A percentile compares a stretch with the other conserved stretches of the same genome.
These are phyloP conservation scores for Aspergillus awamori DNA, from an alignment of 2,329 filamentous ascomycete species.

Conservation along the genomic window DNA sequence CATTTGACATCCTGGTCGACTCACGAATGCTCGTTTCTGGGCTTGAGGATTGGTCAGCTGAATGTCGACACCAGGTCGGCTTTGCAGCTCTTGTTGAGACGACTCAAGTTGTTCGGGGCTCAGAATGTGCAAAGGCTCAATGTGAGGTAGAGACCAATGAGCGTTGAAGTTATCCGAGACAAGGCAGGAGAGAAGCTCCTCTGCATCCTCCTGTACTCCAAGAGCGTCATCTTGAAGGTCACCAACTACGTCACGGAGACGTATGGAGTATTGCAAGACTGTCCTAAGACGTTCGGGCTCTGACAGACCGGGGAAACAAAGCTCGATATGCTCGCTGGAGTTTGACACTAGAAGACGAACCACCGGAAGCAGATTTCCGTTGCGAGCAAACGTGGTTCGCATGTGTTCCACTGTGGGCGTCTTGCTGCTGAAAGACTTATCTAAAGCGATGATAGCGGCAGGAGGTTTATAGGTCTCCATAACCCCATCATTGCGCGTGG, in stretches of 20 bases:
- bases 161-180: constrained; percentile 39
- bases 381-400: constrained; percentile 39
- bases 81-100: constrained; percentile 11
- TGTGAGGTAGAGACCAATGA: constrained; percentile 42
- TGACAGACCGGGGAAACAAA: constrained; percentile 44
- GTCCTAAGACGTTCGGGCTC: constrained; percentile 38
- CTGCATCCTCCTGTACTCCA: constrained; percentile 43
- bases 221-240: constrained; percentile 48
- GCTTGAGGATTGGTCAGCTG: constrained; percentile 6
- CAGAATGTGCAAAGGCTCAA: constrained; percentile 43
- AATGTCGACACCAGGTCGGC: constrained; percentile 1
- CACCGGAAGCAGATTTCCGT: constrained; percentile 44
- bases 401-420: constrained; percentile 44
- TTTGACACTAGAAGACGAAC: constrained; percentile 51
- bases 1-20: constrained; percentile 10
- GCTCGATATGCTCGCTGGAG: constrained; percentile 50
- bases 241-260: constrained; percentile 40
- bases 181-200: constrained; percentile 40
- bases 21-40: constrained; percentile 39
- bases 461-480: constrained; percentile 39
- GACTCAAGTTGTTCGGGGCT: constrained; percentile 32
- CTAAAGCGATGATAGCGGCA: constrained; percentile 47
- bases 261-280: constrained; percentile 38
- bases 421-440: constrained; percentile 45
- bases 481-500: constrained; percentile 32